Evolutionary conservation across 1,284 basidiomycete genomes (phyloP).

Genomic region (Austroboletus novae-zelandiae): DNA sequence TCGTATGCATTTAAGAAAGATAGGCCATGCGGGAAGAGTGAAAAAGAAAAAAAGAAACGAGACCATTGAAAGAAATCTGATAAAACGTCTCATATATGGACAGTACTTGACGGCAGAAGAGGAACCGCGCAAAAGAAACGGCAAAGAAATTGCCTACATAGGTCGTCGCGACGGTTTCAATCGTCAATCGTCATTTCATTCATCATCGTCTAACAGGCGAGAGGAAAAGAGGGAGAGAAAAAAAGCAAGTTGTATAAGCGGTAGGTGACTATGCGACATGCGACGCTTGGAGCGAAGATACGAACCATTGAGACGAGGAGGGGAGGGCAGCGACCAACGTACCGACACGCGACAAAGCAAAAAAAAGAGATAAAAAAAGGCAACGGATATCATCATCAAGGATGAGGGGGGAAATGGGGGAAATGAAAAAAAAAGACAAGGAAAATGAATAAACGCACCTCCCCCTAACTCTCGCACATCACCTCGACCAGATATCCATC

Average conservation of each 20-base stretch:
- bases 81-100: conserved; percentile 2
- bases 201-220: conserved; percentile 1
- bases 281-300: neutral
- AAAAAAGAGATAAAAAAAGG: neutral
- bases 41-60: too few species aligned
- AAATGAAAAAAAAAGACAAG: neutral
- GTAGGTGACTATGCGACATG: neutral
- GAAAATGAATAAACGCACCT: conserved; percentile 4
- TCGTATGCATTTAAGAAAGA: conserved; percentile 1
- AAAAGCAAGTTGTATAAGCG: neutral
- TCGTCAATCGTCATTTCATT: conserved; percentile 11
- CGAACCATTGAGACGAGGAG: neutral
- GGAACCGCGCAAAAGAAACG: neutral
- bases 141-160: neutral
- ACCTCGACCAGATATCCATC: conserved; percentile 77
- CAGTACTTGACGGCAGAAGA: neutral
- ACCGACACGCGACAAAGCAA: neutral
- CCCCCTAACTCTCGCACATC: conserved; percentile 25
- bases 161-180: neutral
- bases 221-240: neutral
- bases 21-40: neutral
- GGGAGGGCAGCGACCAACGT: neutral
- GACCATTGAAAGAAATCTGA: neutral
- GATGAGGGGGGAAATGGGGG: neutral
- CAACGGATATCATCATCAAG: conserved; percentile 16